Evolutionary conservation across 2,329 filamentous ascomycete species (phyloP).

Genomic region (Nothopassalora personata): DNA sequence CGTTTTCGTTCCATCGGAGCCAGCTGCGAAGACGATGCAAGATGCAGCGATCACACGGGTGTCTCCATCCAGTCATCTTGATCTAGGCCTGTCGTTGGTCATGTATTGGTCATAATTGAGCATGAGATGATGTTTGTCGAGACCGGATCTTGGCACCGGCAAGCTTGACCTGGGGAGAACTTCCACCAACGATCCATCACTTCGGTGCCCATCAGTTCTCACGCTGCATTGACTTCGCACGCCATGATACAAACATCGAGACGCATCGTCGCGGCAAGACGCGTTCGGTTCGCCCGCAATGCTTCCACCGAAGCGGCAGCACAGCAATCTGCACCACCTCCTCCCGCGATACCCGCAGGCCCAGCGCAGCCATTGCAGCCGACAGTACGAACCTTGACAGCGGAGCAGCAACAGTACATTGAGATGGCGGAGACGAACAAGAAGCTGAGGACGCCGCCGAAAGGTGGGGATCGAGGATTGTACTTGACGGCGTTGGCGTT

Average conservation of each 20-base stretch:
- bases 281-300: neutral
- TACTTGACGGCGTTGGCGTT: constrained; percentile 19
- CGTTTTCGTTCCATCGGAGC: neutral
- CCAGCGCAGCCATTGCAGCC: constrained; percentile 1
- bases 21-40: neutral
- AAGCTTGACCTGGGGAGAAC: neutral
- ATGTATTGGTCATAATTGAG: neutral
- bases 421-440: neutral
- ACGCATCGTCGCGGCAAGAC: neutral
- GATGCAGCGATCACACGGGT: neutral
- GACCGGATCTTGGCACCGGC: neutral
- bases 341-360: neutral
- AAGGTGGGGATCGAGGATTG: constrained; percentile 11
- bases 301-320: neutral
- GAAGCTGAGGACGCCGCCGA: constrained; percentile 5
- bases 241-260: neutral
- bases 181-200: neutral
- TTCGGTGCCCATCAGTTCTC: neutral
- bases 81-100: neutral
- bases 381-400: neutral
- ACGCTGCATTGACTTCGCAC: neutral
- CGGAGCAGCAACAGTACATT: neutral
- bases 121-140: neutral
- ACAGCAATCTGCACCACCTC: neutral
- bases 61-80: neutral